Evolutionary conservation across 441 rosid genomes (phyloP).

Genomic region (Corymbia citriodora): DNA sequence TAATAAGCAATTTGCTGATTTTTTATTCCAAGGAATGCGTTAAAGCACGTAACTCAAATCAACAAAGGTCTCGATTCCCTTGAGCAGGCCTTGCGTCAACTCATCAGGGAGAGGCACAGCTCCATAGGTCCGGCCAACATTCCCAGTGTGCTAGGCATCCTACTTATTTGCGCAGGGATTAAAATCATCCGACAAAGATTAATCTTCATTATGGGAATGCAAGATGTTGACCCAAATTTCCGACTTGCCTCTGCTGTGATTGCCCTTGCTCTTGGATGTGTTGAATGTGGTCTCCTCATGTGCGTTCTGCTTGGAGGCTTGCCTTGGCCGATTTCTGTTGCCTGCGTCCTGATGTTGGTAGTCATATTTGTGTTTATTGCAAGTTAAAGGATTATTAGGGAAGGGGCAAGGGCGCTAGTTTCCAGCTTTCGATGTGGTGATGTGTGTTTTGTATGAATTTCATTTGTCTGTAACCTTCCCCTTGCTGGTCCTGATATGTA

Average conservation of each 20-base stretch:
- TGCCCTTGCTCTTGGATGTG: neutral
- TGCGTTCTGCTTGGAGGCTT: neutral
- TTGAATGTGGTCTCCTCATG: neutral
- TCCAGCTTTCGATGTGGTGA: neutral
- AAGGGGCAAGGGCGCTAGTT: neutral
- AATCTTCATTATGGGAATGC: neutral
- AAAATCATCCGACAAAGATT: no score
- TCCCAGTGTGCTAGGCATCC: no score
- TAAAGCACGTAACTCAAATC: no score
- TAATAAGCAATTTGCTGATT: no score
- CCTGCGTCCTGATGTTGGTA: neutral
- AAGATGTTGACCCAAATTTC: neutral
- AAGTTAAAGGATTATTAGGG: neutral
- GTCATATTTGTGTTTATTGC: neutral
- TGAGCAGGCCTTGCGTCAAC: no score
- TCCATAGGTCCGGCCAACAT: no score
- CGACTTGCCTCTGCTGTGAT: fast-evolving
- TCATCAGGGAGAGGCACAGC: no score
- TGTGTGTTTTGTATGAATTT: neutral
- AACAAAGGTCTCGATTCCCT: no score
- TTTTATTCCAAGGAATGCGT: no score
- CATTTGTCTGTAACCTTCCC: neutral
- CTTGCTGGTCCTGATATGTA: neutral
- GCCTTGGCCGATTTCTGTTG: neutral
- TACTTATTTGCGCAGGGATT: no score